These are phyloP conservation scores for Eutrema yunnanense DNA, from an alignment of 345 rosid genomes.

Conservation along the genomic window DNA sequence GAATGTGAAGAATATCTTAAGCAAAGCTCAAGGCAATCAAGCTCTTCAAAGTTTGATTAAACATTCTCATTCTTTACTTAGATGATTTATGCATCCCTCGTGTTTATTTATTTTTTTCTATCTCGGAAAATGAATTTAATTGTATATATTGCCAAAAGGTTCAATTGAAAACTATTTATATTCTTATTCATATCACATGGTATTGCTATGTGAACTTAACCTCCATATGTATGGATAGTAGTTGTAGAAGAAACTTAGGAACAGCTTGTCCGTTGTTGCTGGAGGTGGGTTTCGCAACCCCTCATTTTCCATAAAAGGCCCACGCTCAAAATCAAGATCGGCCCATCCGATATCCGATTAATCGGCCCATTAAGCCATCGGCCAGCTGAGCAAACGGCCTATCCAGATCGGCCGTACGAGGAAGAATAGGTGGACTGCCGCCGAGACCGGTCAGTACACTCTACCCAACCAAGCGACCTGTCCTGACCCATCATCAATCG, in stretches of 20 bases:
- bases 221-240: background rate
- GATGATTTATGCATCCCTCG: slow-evolving; percentile 24
- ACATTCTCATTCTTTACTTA: slow-evolving; percentile 60
- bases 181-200: background rate
- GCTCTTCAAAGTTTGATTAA: slow-evolving; percentile 47
- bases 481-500: too few species aligned
- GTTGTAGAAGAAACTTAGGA: background rate
- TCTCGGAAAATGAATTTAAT: background rate
- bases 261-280: background rate
- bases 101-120: background rate
- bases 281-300: too few species aligned
- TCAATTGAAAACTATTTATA: background rate
- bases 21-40: slow-evolving; percentile 53
- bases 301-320: too few species aligned
- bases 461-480: too few species aligned
- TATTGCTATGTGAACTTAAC: background rate
- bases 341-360: too few species aligned
- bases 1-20: slow-evolving; percentile 46
- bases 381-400: too few species aligned
- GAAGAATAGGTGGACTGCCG: too few species aligned
- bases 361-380: too few species aligned
- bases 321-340: too few species aligned
- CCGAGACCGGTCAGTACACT: too few species aligned
- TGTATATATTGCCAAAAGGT: background rate
- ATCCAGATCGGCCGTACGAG: too few species aligned